phyloP scores from a whole-genome alignment of 495 filamentous ascomycete species.

The Neurospora sp. region DNA sequence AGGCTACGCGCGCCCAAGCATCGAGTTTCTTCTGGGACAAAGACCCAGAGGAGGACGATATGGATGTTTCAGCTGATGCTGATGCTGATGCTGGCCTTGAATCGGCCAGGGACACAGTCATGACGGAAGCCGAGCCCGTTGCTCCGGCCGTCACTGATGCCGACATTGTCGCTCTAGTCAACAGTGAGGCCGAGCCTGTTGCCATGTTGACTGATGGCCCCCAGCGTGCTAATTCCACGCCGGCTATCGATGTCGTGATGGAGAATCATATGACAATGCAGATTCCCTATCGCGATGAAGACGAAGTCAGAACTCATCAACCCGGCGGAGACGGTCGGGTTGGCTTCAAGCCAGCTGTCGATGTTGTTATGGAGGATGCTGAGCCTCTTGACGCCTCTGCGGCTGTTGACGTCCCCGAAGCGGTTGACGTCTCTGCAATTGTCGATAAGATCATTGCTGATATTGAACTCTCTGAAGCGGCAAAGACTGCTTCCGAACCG shows the following conservation, averaged over 20 bases:
- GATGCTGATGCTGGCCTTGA: neutral
- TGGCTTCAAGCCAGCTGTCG: neutral
- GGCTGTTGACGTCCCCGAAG: neutral
- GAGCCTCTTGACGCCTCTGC: neutral
- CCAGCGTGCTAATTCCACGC: neutral
- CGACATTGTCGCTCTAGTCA: neutral
- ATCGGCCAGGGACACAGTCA: neutral
- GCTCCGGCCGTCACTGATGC: neutral
- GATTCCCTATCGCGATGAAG: neutral
- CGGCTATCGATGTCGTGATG: neutral
- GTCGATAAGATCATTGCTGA: neutral
- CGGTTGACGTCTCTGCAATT: neutral
- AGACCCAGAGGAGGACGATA: neutral
- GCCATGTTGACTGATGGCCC: neutral
- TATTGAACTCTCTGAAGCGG: too few species aligned
- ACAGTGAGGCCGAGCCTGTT: neutral
- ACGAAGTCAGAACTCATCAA: neutral
- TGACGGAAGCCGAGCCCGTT: neutral
- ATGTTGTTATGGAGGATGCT: neutral
- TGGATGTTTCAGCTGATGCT: neutral
- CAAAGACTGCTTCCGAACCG: neutral
- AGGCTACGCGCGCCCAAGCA: neutral
- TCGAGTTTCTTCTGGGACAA: neutral
- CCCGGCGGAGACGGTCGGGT: neutral
- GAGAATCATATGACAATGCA: neutral